These are phyloP conservation scores for Lactarius sanguifluus DNA, from an alignment of 768 basidiomycete species.

Conservation along the genomic window DNA sequence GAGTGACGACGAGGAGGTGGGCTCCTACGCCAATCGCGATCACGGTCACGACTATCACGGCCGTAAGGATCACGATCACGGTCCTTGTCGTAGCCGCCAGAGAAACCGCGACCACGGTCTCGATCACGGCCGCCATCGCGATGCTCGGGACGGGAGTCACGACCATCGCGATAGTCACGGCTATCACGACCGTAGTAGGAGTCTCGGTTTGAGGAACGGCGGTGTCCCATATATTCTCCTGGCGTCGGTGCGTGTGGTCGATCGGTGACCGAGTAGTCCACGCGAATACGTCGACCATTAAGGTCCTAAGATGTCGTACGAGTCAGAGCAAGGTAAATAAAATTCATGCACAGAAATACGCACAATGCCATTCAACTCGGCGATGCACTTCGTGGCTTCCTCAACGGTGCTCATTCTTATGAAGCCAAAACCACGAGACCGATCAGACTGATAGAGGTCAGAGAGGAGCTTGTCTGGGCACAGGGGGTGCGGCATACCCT, in stretches of 20 bases:
- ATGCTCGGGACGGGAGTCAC: constrained; percentile 42
- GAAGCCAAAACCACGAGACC: constrained; percentile 97
- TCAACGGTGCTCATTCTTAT: constrained; percentile 90
- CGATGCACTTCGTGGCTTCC: constrained; percentile 85
- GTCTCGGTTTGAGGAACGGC: constrained; percentile 53
- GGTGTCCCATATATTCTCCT: constrained; percentile 96
- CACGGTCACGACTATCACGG: constrained; percentile 50
- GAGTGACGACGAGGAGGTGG: constrained; percentile 66
- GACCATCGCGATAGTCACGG: constrained; percentile 36
- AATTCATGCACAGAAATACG: constrained; percentile 35
- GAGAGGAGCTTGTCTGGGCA: constrained; percentile 21
- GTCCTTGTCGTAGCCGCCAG: constrained; percentile 34
- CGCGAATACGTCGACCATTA: constrained; percentile 93
- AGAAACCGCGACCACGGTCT: constrained; percentile 44
- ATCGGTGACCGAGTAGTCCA: constrained; percentile 94
- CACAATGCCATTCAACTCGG: constrained; percentile 89
- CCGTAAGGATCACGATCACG: constrained; percentile 45
- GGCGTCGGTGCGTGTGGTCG: constrained; percentile 95
- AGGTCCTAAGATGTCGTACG: constrained; percentile 59
- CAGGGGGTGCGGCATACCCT: constrained; percentile 56
- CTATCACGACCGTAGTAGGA: constrained; percentile 34
- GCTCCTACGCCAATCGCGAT: constrained; percentile 74
- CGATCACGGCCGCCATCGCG: constrained; percentile 40
- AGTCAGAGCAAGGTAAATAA: not conserved
- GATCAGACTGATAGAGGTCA: constrained; percentile 63